phyloP scores from a whole-genome alignment of 805 yeast genomes.

The Candida schatavii region DNA sequence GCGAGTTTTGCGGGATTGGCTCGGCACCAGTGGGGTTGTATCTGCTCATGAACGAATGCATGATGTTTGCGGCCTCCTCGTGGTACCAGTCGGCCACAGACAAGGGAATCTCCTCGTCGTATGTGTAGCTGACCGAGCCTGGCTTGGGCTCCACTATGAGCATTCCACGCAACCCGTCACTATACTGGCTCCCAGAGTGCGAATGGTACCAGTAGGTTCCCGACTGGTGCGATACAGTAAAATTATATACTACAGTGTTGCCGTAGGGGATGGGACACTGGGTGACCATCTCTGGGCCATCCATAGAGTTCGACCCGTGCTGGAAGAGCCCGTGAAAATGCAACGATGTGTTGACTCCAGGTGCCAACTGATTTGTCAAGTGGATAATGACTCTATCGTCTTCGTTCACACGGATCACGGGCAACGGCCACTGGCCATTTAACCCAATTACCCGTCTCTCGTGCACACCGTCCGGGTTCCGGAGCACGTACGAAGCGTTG shows the following conservation, averaged over 20 bases:
- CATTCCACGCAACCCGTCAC: constrained; percentile 74
- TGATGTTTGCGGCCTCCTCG: constrained; percentile 48
- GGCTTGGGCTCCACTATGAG: constrained; percentile 52
- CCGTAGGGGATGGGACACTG: constrained; percentile 47
- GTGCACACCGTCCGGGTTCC: constrained; percentile 54
- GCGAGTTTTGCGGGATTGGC: constrained; percentile 82
- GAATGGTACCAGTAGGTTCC: constrained; percentile 71
- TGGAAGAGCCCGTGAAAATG: constrained; percentile 48
- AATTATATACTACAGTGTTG: constrained; percentile 35
- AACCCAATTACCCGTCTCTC: constrained; percentile 56
- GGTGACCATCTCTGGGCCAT: constrained; percentile 45
- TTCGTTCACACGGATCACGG: constrained; percentile 33
- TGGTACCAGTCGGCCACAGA: constrained; percentile 90
- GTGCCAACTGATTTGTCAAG: constrained; percentile 30
- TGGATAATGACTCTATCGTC: constrained; percentile 41
- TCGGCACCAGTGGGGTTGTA: constrained; percentile 98
- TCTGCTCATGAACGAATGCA: constrained; percentile 57
- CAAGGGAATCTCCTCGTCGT: constrained; percentile 74
- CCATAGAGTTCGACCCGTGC: constrained; percentile 37
- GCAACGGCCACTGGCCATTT: constrained; percentile 48
- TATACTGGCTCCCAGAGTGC: constrained; percentile 72
- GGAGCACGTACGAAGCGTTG: constrained; percentile 31
- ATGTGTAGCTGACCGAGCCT: constrained; percentile 45
- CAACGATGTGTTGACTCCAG: constrained; percentile 33
- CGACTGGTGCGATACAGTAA: constrained; percentile 32